These are phyloP conservation scores for Lichenothelia convexa DNA, from an alignment of 495 filamentous ascomycete species.

Conservation along the genomic window DNA sequence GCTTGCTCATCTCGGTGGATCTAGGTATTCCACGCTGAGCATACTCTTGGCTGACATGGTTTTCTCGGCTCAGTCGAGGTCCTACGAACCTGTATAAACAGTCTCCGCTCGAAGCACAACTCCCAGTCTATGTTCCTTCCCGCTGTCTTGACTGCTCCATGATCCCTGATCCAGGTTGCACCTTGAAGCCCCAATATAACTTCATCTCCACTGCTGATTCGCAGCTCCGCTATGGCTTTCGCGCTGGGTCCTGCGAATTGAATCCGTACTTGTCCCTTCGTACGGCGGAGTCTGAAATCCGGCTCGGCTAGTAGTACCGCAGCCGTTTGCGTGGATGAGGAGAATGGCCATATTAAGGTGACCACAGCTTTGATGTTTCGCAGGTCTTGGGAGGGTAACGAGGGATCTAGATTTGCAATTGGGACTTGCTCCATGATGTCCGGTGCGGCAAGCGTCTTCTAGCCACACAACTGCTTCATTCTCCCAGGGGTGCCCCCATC, in stretches of 20 bases:
- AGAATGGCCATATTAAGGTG: conserved; percentile 84
- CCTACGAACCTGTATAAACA: conserved; percentile 38
- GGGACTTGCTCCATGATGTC: conserved; percentile 32
- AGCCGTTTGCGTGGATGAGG: conserved; percentile 47
- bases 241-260: conserved; percentile 58
- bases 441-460: too few species aligned
- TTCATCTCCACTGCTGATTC: conserved; percentile 59
- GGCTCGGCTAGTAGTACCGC: conserved; percentile 69
- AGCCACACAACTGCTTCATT: too few species aligned
- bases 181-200: conserved; percentile 51
- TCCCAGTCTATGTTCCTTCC: conserved; percentile 61
- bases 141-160: conserved; percentile 31
- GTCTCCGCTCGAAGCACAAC: conserved; percentile 37
- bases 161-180: conserved; percentile 34
- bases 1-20: background rate
- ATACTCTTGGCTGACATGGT: background rate
- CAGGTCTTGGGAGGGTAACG: conserved; percentile 13
- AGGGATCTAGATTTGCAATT: conserved; percentile 53
- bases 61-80: background rate
- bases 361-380: conserved; percentile 45
- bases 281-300: conserved; percentile 65
- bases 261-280: conserved; percentile 67
- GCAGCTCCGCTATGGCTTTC: conserved; percentile 42
- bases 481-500: too few species aligned
- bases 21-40: background rate